A percentile compares a stretch with the other conserved stretches of the same genome.
These are phyloP conservation scores for Piloderma croceum DNA, from an alignment of 768 basidiomycete species.

Conservation along the genomic window DNA sequence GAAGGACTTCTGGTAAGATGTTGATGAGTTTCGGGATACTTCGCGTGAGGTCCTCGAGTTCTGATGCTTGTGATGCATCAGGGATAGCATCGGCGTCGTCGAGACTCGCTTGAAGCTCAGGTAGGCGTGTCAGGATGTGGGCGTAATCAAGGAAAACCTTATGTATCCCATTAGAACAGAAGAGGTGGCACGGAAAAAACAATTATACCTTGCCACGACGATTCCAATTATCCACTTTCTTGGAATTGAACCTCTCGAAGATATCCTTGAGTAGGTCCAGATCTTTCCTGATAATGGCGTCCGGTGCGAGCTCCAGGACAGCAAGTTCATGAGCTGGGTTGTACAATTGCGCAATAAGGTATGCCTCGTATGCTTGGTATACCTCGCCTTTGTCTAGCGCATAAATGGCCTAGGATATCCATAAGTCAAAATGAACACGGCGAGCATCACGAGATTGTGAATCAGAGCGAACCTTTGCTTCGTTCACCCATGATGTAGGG, in stretches of 20 bases:
- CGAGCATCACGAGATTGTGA: slow-evolving; percentile 1
- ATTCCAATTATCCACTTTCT: slow-evolving; percentile 70
- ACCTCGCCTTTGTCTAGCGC: slow-evolving; percentile 56
- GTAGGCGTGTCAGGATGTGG: slow-evolving; percentile 54
- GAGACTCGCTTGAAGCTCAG: slow-evolving; percentile 44
- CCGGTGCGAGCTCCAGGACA: slow-evolving; percentile 82
- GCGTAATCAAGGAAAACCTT: slow-evolving; percentile 73
- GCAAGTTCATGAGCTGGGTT: slow-evolving; percentile 79
- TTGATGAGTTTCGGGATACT: slow-evolving; percentile 60
- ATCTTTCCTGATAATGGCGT: slow-evolving; percentile 71
- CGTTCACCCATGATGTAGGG: slow-evolving; percentile 83
- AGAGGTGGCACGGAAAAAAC: too few species aligned
- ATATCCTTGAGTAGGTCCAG: slow-evolving; percentile 58
- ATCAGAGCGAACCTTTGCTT: slow-evolving; percentile 62
- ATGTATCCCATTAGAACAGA: too few species aligned
- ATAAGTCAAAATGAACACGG: slow-evolving; percentile 4
- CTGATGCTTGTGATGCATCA: slow-evolving; percentile 41
- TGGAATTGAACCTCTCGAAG: slow-evolving; percentile 58
- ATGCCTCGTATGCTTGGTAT: slow-evolving; percentile 73
- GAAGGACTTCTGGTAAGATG: slow-evolving; percentile 63
- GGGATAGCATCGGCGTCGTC: slow-evolving; percentile 35
- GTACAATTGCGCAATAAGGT: slow-evolving; percentile 63
- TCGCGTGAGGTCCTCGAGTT: slow-evolving; percentile 57
- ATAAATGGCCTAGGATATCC: slow-evolving; percentile 51
- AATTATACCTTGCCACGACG: slow-evolving; percentile 79